Base-by-base conservation (phyloP, 345 rosid species). In the Anastatica hierochuntica region DNA sequence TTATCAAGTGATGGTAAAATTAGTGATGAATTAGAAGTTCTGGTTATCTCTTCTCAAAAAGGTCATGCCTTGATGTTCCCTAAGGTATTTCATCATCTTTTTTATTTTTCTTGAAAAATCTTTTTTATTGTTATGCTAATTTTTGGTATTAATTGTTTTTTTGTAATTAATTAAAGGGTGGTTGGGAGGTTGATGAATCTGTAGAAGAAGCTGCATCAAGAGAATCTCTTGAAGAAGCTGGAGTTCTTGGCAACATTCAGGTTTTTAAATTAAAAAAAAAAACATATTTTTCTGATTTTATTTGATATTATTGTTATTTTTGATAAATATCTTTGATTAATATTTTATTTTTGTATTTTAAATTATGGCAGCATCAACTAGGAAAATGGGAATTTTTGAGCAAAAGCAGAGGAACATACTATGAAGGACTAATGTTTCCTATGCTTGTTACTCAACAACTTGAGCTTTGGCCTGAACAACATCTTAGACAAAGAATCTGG, bases 111-210 rank as follows among this genome's bases (percentile, higher is more conserved):
- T n/a, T n/a, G n/a, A n/a, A n/a, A n/a, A 9, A 9, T 10, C 10
- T 9, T 31, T 10, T 2, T 31, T 2, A 29, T 3, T 29, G 6
- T 29, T n/a, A 10, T 9, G 10, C 10, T 31, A 9, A 9, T 31
- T 2, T 29, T 31, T 31, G 3, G n/a, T 26, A 45, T 14, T 54
- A 63, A 37, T 35, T 23, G 1, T 31, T 24, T 21, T 36, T 6
- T 4, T 30, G 7, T 43, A 4, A 2, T 30, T 10, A 36, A 6
- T 50, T 26, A 43, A 52, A 88, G 97, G 95, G 97, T 64, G 97
- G 97, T 43, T 85, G 97, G 97, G 97, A 89, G 58, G 67, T 89
- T 31, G 95, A 89, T 69, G 97, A 89, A 81, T 77, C 97, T 43
- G 57, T 69, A 3, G 77, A 80, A 66, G 83, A 85, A 75, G 95